phyloP scores from a whole-genome alignment of 257 asterid species.

The Orobanche coerulescens region DNA sequence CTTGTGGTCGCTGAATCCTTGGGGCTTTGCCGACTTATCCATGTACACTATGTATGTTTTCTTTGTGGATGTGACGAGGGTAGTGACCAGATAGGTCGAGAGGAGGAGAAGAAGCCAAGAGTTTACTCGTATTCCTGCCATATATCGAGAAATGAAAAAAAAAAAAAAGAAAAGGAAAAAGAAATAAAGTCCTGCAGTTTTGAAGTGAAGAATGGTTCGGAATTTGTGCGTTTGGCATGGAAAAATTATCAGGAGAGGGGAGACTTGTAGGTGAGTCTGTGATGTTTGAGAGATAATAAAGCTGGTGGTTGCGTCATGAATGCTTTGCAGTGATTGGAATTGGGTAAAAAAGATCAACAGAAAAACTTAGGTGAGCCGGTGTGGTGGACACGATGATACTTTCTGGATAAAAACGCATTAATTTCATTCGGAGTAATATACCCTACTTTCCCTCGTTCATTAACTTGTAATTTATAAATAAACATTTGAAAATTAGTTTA shows the following conservation, averaged over 20 bases:
- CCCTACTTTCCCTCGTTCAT: too few relatives aligned
- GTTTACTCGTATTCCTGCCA: constrained; percentile 35
- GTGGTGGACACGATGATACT: too few relatives aligned
- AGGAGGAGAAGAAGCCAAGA: constrained; percentile 31
- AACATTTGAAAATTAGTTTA: too few relatives aligned
- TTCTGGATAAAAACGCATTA: too few relatives aligned
- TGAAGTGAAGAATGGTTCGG: constrained; percentile 7
- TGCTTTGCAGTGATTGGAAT: constrained; percentile 25
- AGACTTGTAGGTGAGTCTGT: constrained; percentile 10
- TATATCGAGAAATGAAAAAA: constrained; percentile 18
- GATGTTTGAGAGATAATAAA: constrained; percentile 42
- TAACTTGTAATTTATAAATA: too few relatives aligned
- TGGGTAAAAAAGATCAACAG: constrained; percentile 16
- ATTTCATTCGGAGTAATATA: too few relatives aligned
- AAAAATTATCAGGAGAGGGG: constrained; percentile 15
- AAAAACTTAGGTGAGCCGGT: too few relatives aligned
- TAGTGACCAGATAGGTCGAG: constrained; percentile 17
- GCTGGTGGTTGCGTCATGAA: constrained; percentile 64
- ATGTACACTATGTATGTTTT: constrained; percentile 63
- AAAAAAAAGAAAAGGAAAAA: neutral
- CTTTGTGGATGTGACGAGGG: constrained; percentile 17
- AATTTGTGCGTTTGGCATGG: neutral
- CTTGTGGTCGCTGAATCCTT: constrained; percentile 43
- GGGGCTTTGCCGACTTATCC: constrained; percentile 67
- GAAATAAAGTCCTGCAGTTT: neutral